Base-by-base conservation (phyloP, 164 flowering plant genomes). In the Nymphaea thermarum region DNA sequence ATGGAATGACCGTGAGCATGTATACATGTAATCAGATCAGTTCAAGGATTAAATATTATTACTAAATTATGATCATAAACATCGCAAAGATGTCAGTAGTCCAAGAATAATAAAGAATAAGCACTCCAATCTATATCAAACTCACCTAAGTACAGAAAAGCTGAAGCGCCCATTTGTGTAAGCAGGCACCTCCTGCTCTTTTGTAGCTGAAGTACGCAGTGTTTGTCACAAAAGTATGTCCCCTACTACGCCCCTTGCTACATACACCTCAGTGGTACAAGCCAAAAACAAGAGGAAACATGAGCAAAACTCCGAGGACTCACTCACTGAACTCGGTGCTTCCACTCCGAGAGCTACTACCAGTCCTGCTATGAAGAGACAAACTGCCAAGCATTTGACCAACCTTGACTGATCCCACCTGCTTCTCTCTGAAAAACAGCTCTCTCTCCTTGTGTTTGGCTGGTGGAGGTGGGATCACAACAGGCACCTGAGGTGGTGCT, bases 401-500 rank as follows among this genome's bases (percentile, higher is more conserved):
- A 44, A 74, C 73, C 68, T 84, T 67, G 36, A 74, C 69, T 17
- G 87, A 69, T 43, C 86, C 84, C 68, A 86, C 98, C 78, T 74
- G 80, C 62, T 80, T 89, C 63, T 88, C 94, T 80, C 84, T 87
- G 74, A 94, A 94, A 80, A 82, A 94, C 70, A 65, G 88, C 76
- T 91, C 96, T 75, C 97, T 79, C 80, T 94, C 99, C 3, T 77
- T 43, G 53, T 84, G 96, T 70, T 88, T 90, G 53, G 91, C 86
- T 42, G 99, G 99, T 14, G 99, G 99, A 0, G 99, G 99, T 51
- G 99, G 99, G 70, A 94, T 85, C 16, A 72, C 74, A 62, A 74
- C 12, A 15, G 57, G 57, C 0, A 15, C 14, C 57, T 51, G 12
- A 15, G 57, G 8, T 10, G 57, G 57, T 51, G 57, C 57, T 8